Conservation (phyloP, 805 yeast genomes). For the Candida taoyuanica region DNA sequence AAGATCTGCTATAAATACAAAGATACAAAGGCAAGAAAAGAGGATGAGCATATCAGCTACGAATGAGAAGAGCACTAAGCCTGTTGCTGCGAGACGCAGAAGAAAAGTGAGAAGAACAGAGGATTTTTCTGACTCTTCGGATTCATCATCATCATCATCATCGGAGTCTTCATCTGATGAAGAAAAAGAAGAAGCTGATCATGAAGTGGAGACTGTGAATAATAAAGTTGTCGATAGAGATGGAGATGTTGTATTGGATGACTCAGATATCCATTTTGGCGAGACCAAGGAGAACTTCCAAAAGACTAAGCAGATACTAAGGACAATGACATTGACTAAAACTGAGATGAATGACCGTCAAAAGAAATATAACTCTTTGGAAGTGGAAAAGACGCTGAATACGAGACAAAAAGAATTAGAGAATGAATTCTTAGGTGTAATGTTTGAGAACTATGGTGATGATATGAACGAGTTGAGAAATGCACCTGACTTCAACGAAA, state of each 20-base stretch:
- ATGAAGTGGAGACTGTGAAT: slow-evolving; percentile 4
- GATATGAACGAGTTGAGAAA: slow-evolving; percentile 35
- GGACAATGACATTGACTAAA: slow-evolving; percentile 28
- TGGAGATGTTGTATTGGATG: slow-evolving; percentile 29
- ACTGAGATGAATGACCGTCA: slow-evolving; percentile 31
- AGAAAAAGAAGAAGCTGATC: slow-evolving; percentile 25
- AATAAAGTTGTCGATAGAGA: slow-evolving; percentile 14
- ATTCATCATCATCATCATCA: slow-evolving; percentile 25
- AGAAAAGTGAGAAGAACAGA: slow-evolving; percentile 83
- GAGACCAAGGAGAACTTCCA: slow-evolving; percentile 14
- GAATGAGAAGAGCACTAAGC: slow-evolving; percentile 14
- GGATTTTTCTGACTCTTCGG: slow-evolving; percentile 54
- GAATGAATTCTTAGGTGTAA: slow-evolving; percentile 46
- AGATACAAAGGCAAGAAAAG: no score
- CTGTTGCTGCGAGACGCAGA: slow-evolving; percentile 40
- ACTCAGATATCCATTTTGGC: slow-evolving; percentile 25
- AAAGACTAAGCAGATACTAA: slow-evolving; percentile 16
- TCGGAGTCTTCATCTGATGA: slow-evolving; percentile 29
- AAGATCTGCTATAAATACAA: no score
- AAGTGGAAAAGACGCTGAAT: slow-evolving; percentile 27
- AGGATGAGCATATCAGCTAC: slow-evolving; percentile 25
- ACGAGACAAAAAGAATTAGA: slow-evolving; percentile 37
- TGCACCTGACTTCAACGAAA: slow-evolving; percentile 58
- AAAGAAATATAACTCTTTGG: slow-evolving; percentile 29
- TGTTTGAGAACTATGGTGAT: slow-evolving; percentile 56